Percentiles rank a stretch among this genome's conserved stretches.
Conservation (phyloP, 306 rosid genomes). For the Fragaria ananassa region DNA sequence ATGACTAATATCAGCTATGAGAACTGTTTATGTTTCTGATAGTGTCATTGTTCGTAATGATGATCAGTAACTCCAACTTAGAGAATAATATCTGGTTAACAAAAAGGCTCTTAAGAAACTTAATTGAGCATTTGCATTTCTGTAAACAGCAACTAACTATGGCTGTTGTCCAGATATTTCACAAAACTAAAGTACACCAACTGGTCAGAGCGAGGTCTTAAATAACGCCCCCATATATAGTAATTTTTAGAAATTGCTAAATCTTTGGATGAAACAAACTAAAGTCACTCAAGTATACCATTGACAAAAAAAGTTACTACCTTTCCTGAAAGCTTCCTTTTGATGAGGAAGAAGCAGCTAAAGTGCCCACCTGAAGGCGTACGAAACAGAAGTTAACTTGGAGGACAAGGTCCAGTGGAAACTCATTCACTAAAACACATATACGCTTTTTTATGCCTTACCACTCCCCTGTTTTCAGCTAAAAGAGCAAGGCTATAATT, state of each 20-base stretch:
- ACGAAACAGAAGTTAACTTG: slow-evolving; percentile 14
- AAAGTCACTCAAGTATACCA: too few relatives aligned
- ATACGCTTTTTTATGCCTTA: slow-evolving; percentile 27
- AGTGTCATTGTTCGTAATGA: not conserved
- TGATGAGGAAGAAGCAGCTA: slow-evolving; percentile 35
- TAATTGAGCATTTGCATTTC: not conserved
- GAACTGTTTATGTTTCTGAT: not conserved
- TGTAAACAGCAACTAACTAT: not conserved
- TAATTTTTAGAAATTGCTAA: not conserved
- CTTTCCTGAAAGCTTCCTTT: slow-evolving; percentile 63
- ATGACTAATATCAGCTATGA: not conserved
- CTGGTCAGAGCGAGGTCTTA: not conserved
- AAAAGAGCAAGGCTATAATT: slow-evolving; percentile 64
- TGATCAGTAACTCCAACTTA: not conserved
- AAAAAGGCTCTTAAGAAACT: not conserved
- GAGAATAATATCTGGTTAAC: not conserved
- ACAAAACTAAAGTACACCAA: too few relatives aligned
- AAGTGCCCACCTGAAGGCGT: slow-evolving; percentile 47
- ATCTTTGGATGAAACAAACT: not conserved
- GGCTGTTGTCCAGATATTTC: not conserved
- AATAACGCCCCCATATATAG: not conserved
- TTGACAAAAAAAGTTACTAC: slow-evolving; percentile 29
- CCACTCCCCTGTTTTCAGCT: slow-evolving; percentile 54
- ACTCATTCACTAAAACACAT: slow-evolving; percentile 2
- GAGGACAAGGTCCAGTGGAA: slow-evolving; percentile 4